Evolutionary conservation across 192 early-diverging fungal genomes (phyloP).

Genomic region (Ambispora gerdemannii): DNA sequence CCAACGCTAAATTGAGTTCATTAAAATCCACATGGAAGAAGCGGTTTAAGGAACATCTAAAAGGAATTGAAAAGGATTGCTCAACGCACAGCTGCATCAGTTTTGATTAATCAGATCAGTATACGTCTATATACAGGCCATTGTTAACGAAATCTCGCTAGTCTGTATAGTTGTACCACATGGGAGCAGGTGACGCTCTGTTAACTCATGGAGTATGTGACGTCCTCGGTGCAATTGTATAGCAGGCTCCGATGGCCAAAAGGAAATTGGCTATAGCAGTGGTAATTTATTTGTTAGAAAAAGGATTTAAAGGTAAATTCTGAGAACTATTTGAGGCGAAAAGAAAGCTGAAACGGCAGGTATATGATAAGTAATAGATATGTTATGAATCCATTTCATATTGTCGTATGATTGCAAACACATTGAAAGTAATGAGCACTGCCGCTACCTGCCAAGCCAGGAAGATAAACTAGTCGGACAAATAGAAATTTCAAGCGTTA

Average conservation of each 20-base stretch:
- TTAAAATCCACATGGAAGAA: conserved; percentile 11
- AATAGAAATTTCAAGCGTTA: background rate
- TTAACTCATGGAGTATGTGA: conserved; percentile 24
- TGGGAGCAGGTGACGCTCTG: conserved; percentile 24
- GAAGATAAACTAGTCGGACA: background rate
- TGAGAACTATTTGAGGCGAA: conserved; percentile 22
- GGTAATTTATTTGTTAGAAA: conserved; percentile 1
- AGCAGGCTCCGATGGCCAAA: background rate
- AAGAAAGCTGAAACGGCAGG: background rate
- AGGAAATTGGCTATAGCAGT: background rate
- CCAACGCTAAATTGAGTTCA: background rate
- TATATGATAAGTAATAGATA: conserved; percentile 13
- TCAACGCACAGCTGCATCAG: background rate
- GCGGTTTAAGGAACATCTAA: conserved; percentile 18
- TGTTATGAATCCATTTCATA: conserved; percentile 13
- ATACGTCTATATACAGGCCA: background rate
- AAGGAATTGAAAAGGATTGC: conserved; percentile 12
- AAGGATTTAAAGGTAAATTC: conserved; percentile 19
- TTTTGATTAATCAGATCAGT: conserved; percentile 16
- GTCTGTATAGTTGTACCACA: conserved; percentile 20
- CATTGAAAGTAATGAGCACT: background rate
- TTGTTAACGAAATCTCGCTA: conserved; percentile 11
- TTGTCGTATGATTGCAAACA: conserved; percentile 16
- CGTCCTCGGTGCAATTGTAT: conserved; percentile 26
- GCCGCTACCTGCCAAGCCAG: background rate